Base-by-base conservation (phyloP, 345 rosid genomes). In the Populus davidiana region DNA sequence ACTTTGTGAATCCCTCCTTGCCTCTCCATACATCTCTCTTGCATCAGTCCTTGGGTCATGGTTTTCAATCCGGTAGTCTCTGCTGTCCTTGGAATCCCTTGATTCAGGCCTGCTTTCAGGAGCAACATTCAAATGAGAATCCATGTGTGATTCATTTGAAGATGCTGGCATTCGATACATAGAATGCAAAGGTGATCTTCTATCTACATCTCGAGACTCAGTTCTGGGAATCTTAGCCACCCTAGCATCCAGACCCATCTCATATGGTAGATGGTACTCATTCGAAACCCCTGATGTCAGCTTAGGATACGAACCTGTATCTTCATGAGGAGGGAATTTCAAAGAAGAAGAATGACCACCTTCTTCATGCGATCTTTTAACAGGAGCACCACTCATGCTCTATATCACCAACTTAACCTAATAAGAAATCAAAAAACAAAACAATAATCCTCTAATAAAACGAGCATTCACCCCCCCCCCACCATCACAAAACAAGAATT, bases 291-390 rank as follows among this genome's bases (percentile, higher is more conserved):
- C 87, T 9, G 89, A 82, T 27, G 84, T 61, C 68, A 91, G 62
- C 85, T 89, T 93, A 49, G 98, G 92, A 77, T 90, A 90, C 43
- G 86, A 65, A 49, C 84, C 78, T 6, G 84, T 68, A 75, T 96
- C 99, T 7, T 96, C 99, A 49, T 90, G 93, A 7, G 49, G 72
- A 39, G 91, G 86, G 78, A 88, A 92, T 76, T 94, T 94, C 2
- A 85, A 83, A 61, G 94, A 85, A 76, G 93, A 85, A 79, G 99
- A 83, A 77, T 89, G 88, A 75, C 87, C 91, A 77, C 86, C 91
- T 65, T 93, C 98, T 75, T 96, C 98, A 25, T 90, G 96, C 78
- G 93, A 80, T 89, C 97, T 87, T 86, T 93, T 96, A 59, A 23
- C 63, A 25, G 81, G 73, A 41, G 81, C 73, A 67, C 67, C 64